phyloP scores from a whole-genome alignment of 805 yeast genomes.

The Cyberlindnera mycetangii region DNA sequence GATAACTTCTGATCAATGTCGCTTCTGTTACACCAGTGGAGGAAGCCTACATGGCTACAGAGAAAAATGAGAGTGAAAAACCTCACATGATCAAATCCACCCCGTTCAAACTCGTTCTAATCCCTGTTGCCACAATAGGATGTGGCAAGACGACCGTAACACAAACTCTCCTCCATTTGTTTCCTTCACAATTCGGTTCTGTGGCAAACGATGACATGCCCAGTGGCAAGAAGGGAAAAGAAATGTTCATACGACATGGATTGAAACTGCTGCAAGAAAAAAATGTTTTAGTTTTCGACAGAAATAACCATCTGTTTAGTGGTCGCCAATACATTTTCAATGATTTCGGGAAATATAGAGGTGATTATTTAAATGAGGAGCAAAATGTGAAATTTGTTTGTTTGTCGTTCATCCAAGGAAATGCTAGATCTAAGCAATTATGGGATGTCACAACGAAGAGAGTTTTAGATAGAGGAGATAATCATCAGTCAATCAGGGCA shows the following conservation, averaged over 20 bases:
- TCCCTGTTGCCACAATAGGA: conserved; percentile 88
- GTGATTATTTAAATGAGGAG: conserved; percentile 36
- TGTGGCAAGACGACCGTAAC: conserved; percentile 91
- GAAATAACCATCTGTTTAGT: conserved; percentile 72
- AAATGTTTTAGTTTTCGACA: conserved; percentile 65
- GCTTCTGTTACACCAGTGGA: too few relatives aligned
- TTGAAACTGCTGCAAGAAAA: conserved; percentile 37
- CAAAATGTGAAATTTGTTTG: conserved; percentile 58
- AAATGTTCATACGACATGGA: conserved; percentile 44
- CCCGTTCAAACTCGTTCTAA: conserved; percentile 51
- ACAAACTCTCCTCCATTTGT: conserved; percentile 51
- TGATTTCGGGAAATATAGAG: conserved; percentile 43
- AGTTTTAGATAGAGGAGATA: conserved; percentile 70
- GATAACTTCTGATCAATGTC: too few relatives aligned
- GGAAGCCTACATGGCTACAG: too few relatives aligned
- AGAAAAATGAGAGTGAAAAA: too few relatives aligned
- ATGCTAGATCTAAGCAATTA: conserved; percentile 32
- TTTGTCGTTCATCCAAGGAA: conserved; percentile 55
- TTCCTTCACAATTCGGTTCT: conserved; percentile 58
- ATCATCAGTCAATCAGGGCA: conserved; percentile 77
- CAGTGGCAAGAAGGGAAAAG: conserved; percentile 40
- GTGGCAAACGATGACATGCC: conserved; percentile 77
- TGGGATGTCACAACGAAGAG: conserved; percentile 56
- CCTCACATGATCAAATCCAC: neutral
- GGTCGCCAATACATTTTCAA: conserved; percentile 68